Evolutionary conservation across 805 yeast genomes (phyloP).

Genomic region (Lipomyces yamanashiensis): DNA sequence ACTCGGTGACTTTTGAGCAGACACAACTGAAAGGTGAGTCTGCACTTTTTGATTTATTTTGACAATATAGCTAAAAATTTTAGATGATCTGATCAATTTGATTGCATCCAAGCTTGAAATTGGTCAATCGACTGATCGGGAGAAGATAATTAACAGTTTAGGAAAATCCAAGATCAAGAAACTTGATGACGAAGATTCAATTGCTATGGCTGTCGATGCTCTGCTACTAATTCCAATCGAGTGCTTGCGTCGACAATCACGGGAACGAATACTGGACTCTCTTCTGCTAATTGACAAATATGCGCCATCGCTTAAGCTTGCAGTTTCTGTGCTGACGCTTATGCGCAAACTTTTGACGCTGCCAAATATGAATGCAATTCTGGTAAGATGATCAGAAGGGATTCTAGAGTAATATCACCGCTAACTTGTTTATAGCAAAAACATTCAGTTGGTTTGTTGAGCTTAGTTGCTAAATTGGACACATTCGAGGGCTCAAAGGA

Average conservation of each 20-base stretch:
- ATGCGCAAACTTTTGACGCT: constrained; percentile 10
- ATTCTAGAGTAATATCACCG: constrained; percentile 50
- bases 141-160: constrained; percentile 1
- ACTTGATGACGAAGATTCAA: background rate
- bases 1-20: constrained; percentile 20
- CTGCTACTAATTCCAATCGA: constrained; percentile 18
- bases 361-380: constrained; percentile 26
- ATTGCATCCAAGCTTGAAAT: constrained; percentile 12
- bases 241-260: constrained; percentile 7
- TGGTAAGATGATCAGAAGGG: constrained; percentile 8
- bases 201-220: constrained; percentile 1
- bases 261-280: constrained; percentile 22
- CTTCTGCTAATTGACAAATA: constrained; percentile 17
- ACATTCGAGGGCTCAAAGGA: background rate
- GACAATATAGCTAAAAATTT: background rate
- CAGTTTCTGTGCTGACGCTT: constrained; percentile 1
- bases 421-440: constrained; percentile 42
- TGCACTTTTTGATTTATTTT: background rate
- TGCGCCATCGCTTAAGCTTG: background rate
- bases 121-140: background rate
- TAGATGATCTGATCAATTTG: background rate
- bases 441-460: constrained; percentile 4
- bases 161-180: background rate
- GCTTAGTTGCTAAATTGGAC: constrained; percentile 1
- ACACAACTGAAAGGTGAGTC: constrained; percentile 15